Evolutionary conservation across 768 basidiomycete genomes (phyloP).

Genomic region (Boletus tomentosulus): DNA sequence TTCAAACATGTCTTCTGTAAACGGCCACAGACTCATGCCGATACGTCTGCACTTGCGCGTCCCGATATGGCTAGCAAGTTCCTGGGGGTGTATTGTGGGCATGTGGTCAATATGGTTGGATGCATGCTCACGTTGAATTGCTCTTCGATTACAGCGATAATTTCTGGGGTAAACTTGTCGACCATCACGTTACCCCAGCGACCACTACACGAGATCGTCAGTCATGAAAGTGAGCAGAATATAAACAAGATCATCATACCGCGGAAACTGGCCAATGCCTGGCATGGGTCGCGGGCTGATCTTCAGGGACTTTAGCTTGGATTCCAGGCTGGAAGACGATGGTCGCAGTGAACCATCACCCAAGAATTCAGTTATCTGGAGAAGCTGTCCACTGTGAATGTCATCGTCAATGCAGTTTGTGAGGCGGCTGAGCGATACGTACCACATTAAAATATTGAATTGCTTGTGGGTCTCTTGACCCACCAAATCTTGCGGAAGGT

Average conservation of each 20-base stretch:
- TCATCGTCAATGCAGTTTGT: not conserved
- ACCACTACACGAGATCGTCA: not conserved
- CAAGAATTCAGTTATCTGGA: not conserved
- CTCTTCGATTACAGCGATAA: not conserved
- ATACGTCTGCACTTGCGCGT: not conserved
- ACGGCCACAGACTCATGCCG: constrained; percentile 13
- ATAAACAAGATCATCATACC: not conserved
- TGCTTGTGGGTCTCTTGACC: not conserved
- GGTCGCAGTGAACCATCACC: not conserved
- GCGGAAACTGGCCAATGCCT: not conserved
- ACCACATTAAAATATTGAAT: not conserved
- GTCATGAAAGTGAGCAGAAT: not conserved
- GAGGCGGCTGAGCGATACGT: not conserved
- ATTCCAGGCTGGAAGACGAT: not conserved
- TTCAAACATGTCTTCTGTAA: constrained; percentile 12
- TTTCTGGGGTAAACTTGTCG: constrained; percentile 1
- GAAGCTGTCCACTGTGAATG: not conserved
- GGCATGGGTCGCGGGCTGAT: not conserved
- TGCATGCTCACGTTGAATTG: not conserved
- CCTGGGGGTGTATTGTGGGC: not conserved
- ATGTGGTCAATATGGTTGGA: not conserved
- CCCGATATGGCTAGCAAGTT: not conserved
- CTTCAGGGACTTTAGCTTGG: not conserved
- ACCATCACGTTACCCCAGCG: constrained; percentile 13
- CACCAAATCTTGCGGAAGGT: not conserved